Evolutionary conservation across 257 asterid species (phyloP).

Genomic region (Salvia splendens): DNA sequence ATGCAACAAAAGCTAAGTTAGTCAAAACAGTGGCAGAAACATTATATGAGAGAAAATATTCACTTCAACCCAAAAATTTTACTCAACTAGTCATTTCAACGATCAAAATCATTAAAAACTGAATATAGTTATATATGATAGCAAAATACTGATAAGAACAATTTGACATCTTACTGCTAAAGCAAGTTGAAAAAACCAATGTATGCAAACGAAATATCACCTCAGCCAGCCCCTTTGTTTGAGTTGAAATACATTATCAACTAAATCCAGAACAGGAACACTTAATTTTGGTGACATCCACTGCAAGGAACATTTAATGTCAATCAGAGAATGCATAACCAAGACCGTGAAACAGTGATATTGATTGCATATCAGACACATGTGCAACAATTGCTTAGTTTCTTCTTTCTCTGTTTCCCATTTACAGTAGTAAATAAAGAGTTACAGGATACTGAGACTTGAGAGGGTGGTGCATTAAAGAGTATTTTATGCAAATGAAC

Average conservation of each 20-base stretch:
- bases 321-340: slow-evolving; percentile 33
- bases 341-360: slow-evolving; percentile 22
- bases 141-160: too few species aligned
- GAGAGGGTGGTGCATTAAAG: slow-evolving; percentile 24
- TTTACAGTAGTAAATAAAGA: slow-evolving; percentile 19
- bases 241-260: slow-evolving; percentile 93
- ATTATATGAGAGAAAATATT: too few species aligned
- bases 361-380: slow-evolving; percentile 13
- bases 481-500: slow-evolving; percentile 16
- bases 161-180: slow-evolving; percentile 17
- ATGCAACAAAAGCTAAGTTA: too few species aligned
- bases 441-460: slow-evolving; percentile 14
- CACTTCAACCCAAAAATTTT: background rate
- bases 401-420: background rate
- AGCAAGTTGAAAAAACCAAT: slow-evolving; percentile 18
- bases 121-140: too few species aligned
- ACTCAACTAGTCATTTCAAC: too few species aligned
- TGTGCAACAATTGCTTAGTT: slow-evolving; percentile 12
- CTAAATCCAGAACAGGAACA: slow-evolving; percentile 88
- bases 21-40: too few species aligned
- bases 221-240: slow-evolving; percentile 98
- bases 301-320: slow-evolving; percentile 53
- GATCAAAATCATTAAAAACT: too few species aligned
- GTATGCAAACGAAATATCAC: slow-evolving; percentile 43
- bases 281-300: slow-evolving; percentile 96